Evolutionary conservation across 495 filamentous ascomycete genomes (phyloP).

Genomic region (Lophiotrema nucula): DNA sequence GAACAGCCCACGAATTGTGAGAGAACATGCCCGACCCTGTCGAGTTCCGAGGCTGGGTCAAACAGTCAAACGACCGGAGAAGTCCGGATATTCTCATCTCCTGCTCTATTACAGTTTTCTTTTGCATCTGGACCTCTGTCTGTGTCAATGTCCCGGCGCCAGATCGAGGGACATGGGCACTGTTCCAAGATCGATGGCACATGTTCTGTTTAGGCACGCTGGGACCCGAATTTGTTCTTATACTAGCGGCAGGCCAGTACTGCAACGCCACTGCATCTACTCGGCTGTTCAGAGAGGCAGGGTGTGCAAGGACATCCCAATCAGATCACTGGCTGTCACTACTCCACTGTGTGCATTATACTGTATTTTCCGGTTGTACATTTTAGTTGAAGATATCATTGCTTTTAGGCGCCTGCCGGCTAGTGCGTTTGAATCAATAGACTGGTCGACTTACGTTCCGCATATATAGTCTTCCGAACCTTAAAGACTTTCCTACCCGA

Average conservation of each 20-base stretch:
- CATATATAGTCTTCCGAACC: too few relatives aligned
- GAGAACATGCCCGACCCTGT: too few relatives aligned
- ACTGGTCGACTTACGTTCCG: too few relatives aligned
- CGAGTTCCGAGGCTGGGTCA: slow-evolving; percentile 12
- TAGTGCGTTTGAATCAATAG: too few relatives aligned
- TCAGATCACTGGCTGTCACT: slow-evolving; percentile 5
- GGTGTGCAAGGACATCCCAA: too few relatives aligned
- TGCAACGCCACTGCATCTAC: slow-evolving; percentile 38
- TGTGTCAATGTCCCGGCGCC: slow-evolving; percentile 24
- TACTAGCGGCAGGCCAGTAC: slow-evolving; percentile 42
- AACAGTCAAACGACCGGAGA: slow-evolving; percentile 14
- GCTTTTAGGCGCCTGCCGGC: slow-evolving; percentile 15
- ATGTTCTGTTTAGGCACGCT: slow-evolving; percentile 36
- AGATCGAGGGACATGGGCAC: background rate
- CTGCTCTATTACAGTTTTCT: slow-evolving; percentile 22
- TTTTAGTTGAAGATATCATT: slow-evolving; percentile 18
- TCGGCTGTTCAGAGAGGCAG: slow-evolving; percentile 19
- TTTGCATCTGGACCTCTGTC: slow-evolving; percentile 27
- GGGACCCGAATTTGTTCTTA: slow-evolving; percentile 43
- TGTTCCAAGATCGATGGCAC: slow-evolving; percentile 34
- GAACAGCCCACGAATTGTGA: too few relatives aligned
- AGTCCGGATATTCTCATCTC: slow-evolving; percentile 18
- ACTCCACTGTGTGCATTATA: slow-evolving; percentile 16
- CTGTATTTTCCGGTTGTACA: slow-evolving; percentile 1
- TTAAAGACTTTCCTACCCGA: too few relatives aligned